Percentiles rank a stretch among this genome's conserved stretches.
Conservation (phyloP, 495 filamentous ascomycete species). For the Hypoxylon trugodes region DNA sequence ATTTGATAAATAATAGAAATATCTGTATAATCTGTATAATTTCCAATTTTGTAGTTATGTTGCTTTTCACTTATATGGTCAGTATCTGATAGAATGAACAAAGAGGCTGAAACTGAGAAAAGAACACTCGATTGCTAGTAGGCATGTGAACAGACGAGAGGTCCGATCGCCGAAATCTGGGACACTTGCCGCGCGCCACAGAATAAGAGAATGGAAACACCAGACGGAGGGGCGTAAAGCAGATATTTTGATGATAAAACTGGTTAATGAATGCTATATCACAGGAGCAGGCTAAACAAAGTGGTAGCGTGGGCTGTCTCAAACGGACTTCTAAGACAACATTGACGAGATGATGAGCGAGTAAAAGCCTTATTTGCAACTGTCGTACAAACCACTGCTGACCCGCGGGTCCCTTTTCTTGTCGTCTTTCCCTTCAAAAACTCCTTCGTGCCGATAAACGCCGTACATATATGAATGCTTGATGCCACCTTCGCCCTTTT, state of each 20-base stretch:
- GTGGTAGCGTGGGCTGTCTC: conserved; percentile 29
- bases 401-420: conserved; percentile 30
- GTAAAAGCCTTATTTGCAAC: conserved; percentile 31
- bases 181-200: too few relatives aligned
- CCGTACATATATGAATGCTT: conserved; percentile 43
- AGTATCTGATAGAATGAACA: too few relatives aligned
- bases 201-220: background rate
- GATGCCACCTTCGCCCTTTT: conserved; percentile 26
- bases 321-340: conserved; percentile 29
- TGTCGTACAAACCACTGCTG: conserved; percentile 33
- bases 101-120: too few relatives aligned
- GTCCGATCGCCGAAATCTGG: too few relatives aligned
- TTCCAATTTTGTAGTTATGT: too few relatives aligned
- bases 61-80: too few relatives aligned
- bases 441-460: conserved; percentile 33
- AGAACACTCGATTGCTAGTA: too few relatives aligned
- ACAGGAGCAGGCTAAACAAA: conserved; percentile 2
- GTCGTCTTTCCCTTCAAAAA: conserved; percentile 20
- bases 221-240: conserved; percentile 5
- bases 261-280: conserved; percentile 37
- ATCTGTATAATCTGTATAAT: too few relatives aligned
- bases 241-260: conserved; percentile 24
- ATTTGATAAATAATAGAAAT: too few relatives aligned
- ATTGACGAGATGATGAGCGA: conserved; percentile 9
- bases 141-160: too few relatives aligned